These are phyloP conservation scores for Pyrrhoderma noxium DNA, from an alignment of 1,284 basidiomycete genomes.

Conservation along the genomic window DNA sequence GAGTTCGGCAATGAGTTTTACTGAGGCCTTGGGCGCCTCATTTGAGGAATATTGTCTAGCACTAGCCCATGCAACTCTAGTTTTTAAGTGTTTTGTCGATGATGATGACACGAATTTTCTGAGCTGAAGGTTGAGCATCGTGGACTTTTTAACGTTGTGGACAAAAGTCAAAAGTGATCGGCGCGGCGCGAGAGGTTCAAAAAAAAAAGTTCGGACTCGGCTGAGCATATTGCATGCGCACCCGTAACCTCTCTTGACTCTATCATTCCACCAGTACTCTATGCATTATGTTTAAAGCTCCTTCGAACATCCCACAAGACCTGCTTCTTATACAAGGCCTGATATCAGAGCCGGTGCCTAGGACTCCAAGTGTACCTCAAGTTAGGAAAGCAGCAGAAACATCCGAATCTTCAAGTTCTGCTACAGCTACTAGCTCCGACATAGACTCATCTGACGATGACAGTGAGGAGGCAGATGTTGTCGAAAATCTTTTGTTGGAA, in stretches of 20 bases:
- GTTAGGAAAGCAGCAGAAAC: conserved; percentile 6
- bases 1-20: conserved; percentile 81
- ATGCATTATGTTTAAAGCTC: conserved; percentile 43
- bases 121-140: conserved; percentile 11
- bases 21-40: conserved; percentile 38
- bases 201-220: too few species aligned
- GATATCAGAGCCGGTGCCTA: conserved; percentile 34
- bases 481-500: conserved; percentile 35
- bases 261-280: background rate
- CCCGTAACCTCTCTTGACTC: background rate
- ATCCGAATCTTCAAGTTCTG: conserved; percentile 34
- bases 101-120: conserved; percentile 7
- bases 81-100: too few species aligned
- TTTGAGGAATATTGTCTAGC: conserved; percentile 3
- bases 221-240: background rate
- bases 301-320: conserved; percentile 59
- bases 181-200: too few species aligned
- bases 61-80: too few species aligned
- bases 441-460: conserved; percentile 39
- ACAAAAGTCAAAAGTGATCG: too few species aligned
- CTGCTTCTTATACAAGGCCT: conserved; percentile 63
- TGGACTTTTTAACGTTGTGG: too few species aligned
- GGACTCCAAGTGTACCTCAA: conserved; percentile 12
- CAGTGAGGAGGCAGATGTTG: conserved; percentile 67
- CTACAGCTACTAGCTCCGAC: conserved; percentile 11